Evolutionary conservation across 768 basidiomycete genomes (phyloP).

Genomic region (Podaxis sp.): DNA sequence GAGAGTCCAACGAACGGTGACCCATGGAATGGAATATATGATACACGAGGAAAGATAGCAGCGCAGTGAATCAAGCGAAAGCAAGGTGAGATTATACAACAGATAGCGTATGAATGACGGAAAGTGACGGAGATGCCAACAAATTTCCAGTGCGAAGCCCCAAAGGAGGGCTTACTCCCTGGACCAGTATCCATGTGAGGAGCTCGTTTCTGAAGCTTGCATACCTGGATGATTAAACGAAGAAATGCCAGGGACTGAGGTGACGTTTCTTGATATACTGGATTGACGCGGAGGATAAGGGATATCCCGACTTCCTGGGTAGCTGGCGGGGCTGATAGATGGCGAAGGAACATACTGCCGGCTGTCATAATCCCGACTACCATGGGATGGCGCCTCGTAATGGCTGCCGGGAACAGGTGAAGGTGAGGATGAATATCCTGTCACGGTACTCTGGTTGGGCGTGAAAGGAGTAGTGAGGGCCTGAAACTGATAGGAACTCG

Average conservation of each 20-base stretch:
- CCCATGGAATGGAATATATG: slow-evolving; percentile 9
- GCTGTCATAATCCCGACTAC: slow-evolving; percentile 21
- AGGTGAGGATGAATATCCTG: slow-evolving; percentile 13
- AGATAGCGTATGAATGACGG: slow-evolving; percentile 10
- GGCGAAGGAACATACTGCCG: slow-evolving; percentile 24
- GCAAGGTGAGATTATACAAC: slow-evolving; percentile 9
- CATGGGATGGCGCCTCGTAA: slow-evolving; percentile 10
- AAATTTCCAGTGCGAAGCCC: not conserved
- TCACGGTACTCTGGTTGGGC: slow-evolving; percentile 10
- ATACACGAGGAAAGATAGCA: slow-evolving; percentile 8
- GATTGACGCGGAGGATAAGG: slow-evolving; percentile 20
- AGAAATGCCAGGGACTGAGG: slow-evolving; percentile 11
- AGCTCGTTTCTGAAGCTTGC: slow-evolving; percentile 14
- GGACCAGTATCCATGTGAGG: slow-evolving; percentile 21
- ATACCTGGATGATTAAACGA: slow-evolving; percentile 13
- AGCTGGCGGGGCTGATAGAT: slow-evolving; percentile 27
- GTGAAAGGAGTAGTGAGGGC: slow-evolving; percentile 15
- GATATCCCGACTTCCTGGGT: slow-evolving; percentile 18
- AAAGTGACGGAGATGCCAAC: not conserved
- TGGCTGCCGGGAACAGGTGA: slow-evolving; percentile 8
- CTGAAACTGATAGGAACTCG: slow-evolving; percentile 9
- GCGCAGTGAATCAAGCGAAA: slow-evolving; percentile 1
- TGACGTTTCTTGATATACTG: slow-evolving; percentile 15
- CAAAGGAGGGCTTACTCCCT: slow-evolving; percentile 19
- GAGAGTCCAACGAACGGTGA: slow-evolving; percentile 4